Evolutionary conservation across 2,329 filamentous ascomycete species (phyloP).

Genomic region (Diaporthe vexans): DNA sequence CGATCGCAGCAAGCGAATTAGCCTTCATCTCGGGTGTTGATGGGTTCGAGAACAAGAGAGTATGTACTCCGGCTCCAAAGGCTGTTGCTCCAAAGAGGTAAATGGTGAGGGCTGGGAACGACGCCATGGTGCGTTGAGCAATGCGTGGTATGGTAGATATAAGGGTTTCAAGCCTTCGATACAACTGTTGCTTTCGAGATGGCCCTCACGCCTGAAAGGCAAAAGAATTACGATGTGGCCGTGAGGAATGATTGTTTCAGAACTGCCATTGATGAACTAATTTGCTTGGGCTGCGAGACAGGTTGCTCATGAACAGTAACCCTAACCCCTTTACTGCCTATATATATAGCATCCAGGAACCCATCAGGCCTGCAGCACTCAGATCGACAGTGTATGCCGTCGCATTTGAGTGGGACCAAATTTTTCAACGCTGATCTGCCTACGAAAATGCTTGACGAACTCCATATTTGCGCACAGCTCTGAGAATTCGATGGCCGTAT

Average conservation of each 20-base stretch:
- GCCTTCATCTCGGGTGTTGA: constrained; percentile 26
- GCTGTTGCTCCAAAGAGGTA: constrained; percentile 25
- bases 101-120: constrained; percentile 21
- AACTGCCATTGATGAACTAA: not conserved
- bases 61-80: constrained; percentile 20
- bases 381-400: no score
- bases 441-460: no score
- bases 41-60: not conserved
- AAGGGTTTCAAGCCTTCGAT: not conserved
- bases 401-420: no score
- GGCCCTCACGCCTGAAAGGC: not conserved
- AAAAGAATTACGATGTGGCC: not conserved
- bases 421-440: no score
- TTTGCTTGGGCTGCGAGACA: no score
- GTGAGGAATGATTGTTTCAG: not conserved
- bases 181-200: not conserved
- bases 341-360: no score
- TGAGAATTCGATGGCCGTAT: no score
- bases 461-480: no score
- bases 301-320: no score
- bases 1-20: constrained; percentile 47
- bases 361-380: no score
- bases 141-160: not conserved
- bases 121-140: constrained; percentile 19
- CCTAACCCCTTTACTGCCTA: no score